These are phyloP conservation scores for Albizia julibrissin DNA, from an alignment of 306 rosid genomes.

Conservation along the genomic window DNA sequence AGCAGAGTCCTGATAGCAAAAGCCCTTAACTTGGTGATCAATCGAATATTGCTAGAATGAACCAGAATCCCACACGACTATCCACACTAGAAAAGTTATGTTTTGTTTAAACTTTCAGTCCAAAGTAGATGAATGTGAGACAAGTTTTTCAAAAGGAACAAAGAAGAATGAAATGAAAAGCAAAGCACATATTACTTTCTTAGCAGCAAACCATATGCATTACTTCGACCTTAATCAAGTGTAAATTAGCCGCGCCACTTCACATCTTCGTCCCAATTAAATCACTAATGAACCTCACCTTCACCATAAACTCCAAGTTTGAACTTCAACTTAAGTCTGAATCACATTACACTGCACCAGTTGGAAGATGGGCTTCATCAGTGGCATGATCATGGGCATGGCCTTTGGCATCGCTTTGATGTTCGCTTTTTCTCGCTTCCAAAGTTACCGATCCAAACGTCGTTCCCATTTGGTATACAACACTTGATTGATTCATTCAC, in stretches of 20 bases:
- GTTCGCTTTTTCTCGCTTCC: constrained; percentile 60
- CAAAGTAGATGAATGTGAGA: neutral
- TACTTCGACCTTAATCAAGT: neutral
- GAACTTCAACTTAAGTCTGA: neutral
- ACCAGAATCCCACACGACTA: neutral
- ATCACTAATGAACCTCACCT: neutral
- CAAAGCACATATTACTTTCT: constrained; percentile 15
- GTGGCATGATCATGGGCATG: constrained; percentile 65
- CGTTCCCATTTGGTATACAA: constrained; percentile 65
- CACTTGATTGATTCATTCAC: neutral
- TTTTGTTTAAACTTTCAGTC: neutral
- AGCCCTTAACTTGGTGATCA: neutral
- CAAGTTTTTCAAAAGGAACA: neutral
- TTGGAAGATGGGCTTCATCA: constrained; percentile 60
- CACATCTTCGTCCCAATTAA: constrained; percentile 16
- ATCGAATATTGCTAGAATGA: neutral
- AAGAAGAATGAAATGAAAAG: neutral
- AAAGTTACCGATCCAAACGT: constrained; percentile 57
- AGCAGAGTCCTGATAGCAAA: neutral
- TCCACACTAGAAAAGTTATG: neutral
- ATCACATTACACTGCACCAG: neutral
- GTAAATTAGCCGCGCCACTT: neutral
- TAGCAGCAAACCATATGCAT: neutral
- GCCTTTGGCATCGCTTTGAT: constrained; percentile 62
- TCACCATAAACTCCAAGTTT: neutral